Evolutionary conservation across 495 filamentous ascomycete species (phyloP), one percentile per base, ranked within the genome.

Genomic region (Penicillium arizonense): DNA sequence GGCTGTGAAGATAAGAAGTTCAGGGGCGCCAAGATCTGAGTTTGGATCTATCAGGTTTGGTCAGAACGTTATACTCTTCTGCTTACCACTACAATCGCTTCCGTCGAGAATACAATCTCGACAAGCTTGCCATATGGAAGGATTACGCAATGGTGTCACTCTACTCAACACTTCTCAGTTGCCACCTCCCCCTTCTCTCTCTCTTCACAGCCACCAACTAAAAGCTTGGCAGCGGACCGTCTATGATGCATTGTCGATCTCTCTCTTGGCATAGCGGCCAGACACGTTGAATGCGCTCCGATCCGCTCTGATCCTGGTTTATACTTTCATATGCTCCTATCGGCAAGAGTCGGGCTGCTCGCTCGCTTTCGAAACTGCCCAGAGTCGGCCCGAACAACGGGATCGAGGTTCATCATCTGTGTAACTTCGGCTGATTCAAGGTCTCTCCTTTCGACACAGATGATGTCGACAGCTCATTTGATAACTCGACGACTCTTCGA

Each of bases 181-280:
- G 26, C 18, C 32, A 50, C 37, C 50, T 35, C 38, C 23, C 0
- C 24, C 38, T 36, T 55, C 9, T 37, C 39, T 54, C 46, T 62
- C 1, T 18, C 1, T 18, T 18, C 64, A 68, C 59, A 55, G 62
- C 63, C 65, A 57, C 63, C 12, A 40, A 23, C 26, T 12, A 6
- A 58, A 68, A 66, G 64, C 70, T 73, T 71, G 70, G 68, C 70
- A 66, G 68, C 61, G 68, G 68, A 48, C 51, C 67, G 61, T 43
- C 58, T 55, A 62, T 47, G 64, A 61, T 65, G 62, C 50, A 44
- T 36, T 49, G 68, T 70, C 62, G 70, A 73, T 73, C 70, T 56
- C 48, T 32, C 45, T 58, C 65, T 73, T 73, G 70, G 65, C 70
- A 2, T 48, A 21, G 44, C 30, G 9, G 23, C 40, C 24, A 51